Conservation (phyloP, 345 rosid species). For the Salix udensis region DNA sequence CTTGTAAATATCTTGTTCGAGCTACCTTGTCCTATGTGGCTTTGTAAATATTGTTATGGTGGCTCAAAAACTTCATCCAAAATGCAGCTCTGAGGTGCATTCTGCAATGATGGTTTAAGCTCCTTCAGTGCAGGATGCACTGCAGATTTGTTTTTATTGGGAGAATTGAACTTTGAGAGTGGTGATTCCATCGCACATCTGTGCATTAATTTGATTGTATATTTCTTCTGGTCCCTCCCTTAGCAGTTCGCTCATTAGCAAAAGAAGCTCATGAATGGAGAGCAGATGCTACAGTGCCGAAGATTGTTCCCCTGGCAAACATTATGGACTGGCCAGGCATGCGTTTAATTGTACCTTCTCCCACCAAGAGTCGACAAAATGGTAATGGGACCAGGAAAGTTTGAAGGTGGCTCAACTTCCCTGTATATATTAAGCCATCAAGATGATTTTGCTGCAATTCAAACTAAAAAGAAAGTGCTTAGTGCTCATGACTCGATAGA, state of each 20-base stretch:
- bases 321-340: neutral
- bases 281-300: neutral
- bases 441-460: neutral
- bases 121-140: neutral
- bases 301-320: neutral
- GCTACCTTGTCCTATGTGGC: neutral
- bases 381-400: neutral
- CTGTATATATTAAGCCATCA: neutral
- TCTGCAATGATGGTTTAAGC: neutral
- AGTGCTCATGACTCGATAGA: neutral
- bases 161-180: neutral
- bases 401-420: neutral
- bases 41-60: conserved; percentile 9
- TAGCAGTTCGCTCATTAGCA: neutral
- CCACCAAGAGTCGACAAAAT: neutral
- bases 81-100: neutral
- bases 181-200: neutral
- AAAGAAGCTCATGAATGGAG: neutral
- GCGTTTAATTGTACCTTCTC: neutral
- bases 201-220: neutral
- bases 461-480: neutral
- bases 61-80: neutral
- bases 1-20: conserved; percentile 21
- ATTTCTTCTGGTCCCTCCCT: neutral
- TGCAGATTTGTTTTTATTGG: neutral